These are phyloP conservation scores for Catharanthus roseus DNA, from an alignment of 257 asterid genomes.

Conservation along the genomic window DNA sequence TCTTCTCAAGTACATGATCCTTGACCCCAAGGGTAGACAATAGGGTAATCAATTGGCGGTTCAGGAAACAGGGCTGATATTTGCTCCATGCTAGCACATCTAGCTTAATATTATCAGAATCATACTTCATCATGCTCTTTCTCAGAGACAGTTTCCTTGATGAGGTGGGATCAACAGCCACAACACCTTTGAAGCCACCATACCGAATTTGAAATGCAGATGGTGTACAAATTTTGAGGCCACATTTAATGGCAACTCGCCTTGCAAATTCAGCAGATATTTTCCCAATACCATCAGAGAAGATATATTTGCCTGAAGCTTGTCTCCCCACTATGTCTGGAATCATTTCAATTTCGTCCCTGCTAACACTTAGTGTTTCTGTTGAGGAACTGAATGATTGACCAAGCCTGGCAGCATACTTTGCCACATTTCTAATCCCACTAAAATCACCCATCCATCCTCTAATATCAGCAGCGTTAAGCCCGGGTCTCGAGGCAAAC, in stretches of 20 bases:
- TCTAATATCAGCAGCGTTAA: constrained; percentile 53
- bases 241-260: constrained; percentile 63
- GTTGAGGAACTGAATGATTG: constrained; percentile 85
- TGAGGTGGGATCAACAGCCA: constrained; percentile 63
- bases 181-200: constrained; percentile 91
- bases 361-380: constrained; percentile 54
- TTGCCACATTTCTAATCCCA: constrained; percentile 67
- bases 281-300: constrained; percentile 94
- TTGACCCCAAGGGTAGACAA: constrained; percentile 72
- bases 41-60: constrained; percentile 59
- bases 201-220: constrained; percentile 89
- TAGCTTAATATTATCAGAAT: constrained; percentile 52
- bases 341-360: constrained; percentile 47
- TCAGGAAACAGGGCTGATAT: constrained; percentile 35
- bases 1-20: constrained; percentile 52
- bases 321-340: constrained; percentile 33
- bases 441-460: constrained; percentile 82
- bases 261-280: constrained; percentile 63
- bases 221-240: constrained; percentile 43
- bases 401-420: constrained; percentile 98
- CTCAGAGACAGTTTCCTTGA: constrained; percentile 59
- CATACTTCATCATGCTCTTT: constrained; percentile 69
- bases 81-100: constrained; percentile 81
- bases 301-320: constrained; percentile 31
- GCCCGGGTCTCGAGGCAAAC: constrained; percentile 58